Conservation (phyloP, 768 basidiomycete genomes). For the Termitomyces sp. region DNA sequence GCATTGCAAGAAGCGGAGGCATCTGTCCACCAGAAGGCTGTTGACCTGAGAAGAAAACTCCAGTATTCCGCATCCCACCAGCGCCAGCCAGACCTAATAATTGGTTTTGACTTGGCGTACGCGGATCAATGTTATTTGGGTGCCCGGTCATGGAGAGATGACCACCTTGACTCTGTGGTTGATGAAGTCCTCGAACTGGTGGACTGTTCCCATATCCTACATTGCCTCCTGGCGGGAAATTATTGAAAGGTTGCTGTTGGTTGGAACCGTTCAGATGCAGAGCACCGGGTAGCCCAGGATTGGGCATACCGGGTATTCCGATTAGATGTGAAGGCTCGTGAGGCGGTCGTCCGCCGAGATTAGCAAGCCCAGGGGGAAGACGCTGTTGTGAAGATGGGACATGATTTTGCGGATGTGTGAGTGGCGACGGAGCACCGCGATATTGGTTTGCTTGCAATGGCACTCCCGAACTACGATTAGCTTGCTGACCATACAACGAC, state of each 20-base stretch:
- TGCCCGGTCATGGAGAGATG: constrained; percentile 50
- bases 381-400: constrained; percentile 48
- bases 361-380: constrained; percentile 76
- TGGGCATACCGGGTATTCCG: constrained; percentile 40
- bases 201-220: constrained; percentile 40
- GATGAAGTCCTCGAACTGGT: constrained; percentile 53
- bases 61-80: constrained; percentile 41
- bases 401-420: constrained; percentile 39
- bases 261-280: constrained; percentile 42
- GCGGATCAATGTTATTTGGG: constrained; percentile 49
- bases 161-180: constrained; percentile 40
- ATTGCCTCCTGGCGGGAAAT: constrained; percentile 39
- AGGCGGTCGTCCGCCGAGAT: constrained; percentile 76
- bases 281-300: constrained; percentile 39
- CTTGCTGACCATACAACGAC: constrained; percentile 51
- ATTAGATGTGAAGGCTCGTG: constrained; percentile 71
- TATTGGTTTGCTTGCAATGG: constrained; percentile 59
- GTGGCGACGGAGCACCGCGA: constrained; percentile 69
- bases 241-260: constrained; percentile 47
- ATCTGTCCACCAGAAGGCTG: constrained; percentile 39
- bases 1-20: constrained; percentile 41
- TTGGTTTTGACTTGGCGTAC: constrained; percentile 45
- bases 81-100: constrained; percentile 43
- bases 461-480: constrained; percentile 46
- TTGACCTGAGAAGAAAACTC: constrained; percentile 44